These are phyloP conservation scores for Letharia lupina DNA, from an alignment of 495 filamentous ascomycete species.

Conservation along the genomic window DNA sequence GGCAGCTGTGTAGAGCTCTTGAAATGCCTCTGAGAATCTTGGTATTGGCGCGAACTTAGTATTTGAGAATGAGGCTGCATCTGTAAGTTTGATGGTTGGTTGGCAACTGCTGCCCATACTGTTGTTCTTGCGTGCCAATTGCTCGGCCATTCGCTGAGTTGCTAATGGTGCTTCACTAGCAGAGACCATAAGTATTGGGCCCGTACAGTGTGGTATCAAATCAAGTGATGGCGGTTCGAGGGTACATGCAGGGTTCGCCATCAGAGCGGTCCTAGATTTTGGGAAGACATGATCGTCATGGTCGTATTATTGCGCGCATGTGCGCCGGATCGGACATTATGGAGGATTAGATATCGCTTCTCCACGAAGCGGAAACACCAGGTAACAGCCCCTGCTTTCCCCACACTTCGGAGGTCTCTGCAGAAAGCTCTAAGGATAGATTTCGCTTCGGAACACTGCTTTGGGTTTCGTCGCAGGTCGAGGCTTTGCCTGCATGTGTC, in stretches of 20 bases:
- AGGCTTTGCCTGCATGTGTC: not conserved
- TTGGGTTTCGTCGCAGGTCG: not conserved
- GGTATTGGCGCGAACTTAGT: not conserved
- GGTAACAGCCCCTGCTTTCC: not conserved
- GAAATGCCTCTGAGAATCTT: not conserved
- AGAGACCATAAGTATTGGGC: not conserved
- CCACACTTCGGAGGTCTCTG: conserved; percentile 9
- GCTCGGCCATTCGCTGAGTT: not conserved
- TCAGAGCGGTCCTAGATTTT: not conserved
- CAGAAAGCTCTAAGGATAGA: not conserved
- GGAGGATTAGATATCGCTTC: conserved; percentile 18
- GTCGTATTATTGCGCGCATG: conserved; percentile 4
- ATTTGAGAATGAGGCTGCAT: not conserved
- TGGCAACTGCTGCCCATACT: not conserved
- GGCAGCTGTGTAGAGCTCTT: not conserved
- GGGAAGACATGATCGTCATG: not conserved
- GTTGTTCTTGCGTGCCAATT: conserved; percentile 6
- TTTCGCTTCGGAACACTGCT: conserved; percentile 3
- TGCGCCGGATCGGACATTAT: conserved; percentile 8
- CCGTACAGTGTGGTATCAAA: not conserved
- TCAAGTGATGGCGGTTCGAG: not conserved
- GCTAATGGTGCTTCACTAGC: not conserved
- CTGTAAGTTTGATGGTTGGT: not conserved
- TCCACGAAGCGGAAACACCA: conserved; percentile 10
- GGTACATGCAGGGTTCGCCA: not conserved